These are phyloP conservation scores for Solanum aculeatissimum DNA, from an alignment of 305 asterid species.

Conservation along the genomic window DNA sequence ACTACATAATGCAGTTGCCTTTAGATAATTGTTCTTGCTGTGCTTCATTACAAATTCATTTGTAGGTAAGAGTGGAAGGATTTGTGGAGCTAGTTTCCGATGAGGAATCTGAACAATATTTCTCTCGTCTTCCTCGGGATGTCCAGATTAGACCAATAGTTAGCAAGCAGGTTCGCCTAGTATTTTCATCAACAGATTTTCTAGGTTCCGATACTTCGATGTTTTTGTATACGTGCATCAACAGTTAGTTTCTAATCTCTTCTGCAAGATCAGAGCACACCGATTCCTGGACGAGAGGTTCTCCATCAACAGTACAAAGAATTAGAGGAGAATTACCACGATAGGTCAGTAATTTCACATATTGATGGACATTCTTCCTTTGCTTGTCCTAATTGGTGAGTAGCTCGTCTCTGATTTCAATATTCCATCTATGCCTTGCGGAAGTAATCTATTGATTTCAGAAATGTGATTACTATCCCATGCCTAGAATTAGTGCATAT, in stretches of 20 bases:
- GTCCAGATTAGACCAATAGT: slow-evolving; percentile 90
- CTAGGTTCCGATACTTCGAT: neutral
- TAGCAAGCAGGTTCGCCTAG: slow-evolving; percentile 65
- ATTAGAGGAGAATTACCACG: slow-evolving; percentile 57
- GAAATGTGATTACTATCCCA: neutral
- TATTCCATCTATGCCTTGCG: neutral
- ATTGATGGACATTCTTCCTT: neutral
- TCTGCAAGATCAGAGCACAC: slow-evolving; percentile 47
- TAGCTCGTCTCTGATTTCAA: neutral
- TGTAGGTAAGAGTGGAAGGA: slow-evolving; percentile 90
- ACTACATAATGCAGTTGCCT: neutral
- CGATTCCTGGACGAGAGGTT: slow-evolving; percentile 57
- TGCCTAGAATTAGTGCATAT: neutral
- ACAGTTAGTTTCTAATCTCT: slow-evolving; percentile 1
- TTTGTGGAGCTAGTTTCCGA: slow-evolving; percentile 67
- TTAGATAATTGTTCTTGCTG: neutral
- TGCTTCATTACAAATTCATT: neutral
- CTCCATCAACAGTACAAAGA: slow-evolving; percentile 56
- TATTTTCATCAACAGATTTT: neutral
- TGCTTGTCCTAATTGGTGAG: neutral
- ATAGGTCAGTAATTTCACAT: slow-evolving; percentile 44
- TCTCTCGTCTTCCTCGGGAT: slow-evolving; percentile 88
- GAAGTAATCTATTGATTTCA: neutral
- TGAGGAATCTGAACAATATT: slow-evolving; percentile 78
- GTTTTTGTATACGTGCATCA: neutral